Evolutionary conservation across 2,329 filamentous ascomycete species (phyloP), one percentile per base, ranked within the genome.

Genomic region (Aspergillus sp.): DNA sequence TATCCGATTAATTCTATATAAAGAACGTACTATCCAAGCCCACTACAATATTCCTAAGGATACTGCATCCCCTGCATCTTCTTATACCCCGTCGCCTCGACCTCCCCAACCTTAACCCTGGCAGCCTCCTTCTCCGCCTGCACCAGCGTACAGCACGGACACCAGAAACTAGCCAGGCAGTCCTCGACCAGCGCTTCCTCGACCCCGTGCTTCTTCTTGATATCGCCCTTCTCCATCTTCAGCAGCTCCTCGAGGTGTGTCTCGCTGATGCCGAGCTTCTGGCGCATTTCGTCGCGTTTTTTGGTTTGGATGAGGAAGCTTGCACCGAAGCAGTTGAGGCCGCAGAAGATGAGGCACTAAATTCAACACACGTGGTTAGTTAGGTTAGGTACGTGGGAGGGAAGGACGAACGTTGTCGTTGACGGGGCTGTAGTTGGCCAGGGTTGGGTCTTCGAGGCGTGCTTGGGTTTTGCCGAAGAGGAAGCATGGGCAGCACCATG

Each of bases 61-160:
- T 46, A 47, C 40, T 51, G 37, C 55, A 56, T 56, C 41, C 47
- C 55, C 21, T 40, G 31, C 8, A 48, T 19, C 41, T 50, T 56
- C 35, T 47, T 40, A 24, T 56, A 56, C 14, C 44, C 53, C 24
- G 27, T 7, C 14, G 14, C 40, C 6, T 19, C n/a, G 3, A 3
- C 23, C 6, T 19, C 41, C 40, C 12, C 37, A 4, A 6, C 23
- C 33, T 52, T 31, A 7, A 50, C 0, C 8, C 21, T 12, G 2
- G 52, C n/a, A n/a, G 47, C 55, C 40, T 56, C 55, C 24, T 56
- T 56, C 33, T 56, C 55, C 21, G 44, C 41, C 48, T 56, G 55
- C 6, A 56, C 33, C 2, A 56, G 21, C 33, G 47, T 41, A 12
- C 55, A 52, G 40, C 47, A 51, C 15, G 24, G 47, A 33, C 55